These are phyloP conservation scores for Hypoxylon sp. DNA, from an alignment of 2,329 filamentous ascomycete genomes.

Conservation along the genomic window DNA sequence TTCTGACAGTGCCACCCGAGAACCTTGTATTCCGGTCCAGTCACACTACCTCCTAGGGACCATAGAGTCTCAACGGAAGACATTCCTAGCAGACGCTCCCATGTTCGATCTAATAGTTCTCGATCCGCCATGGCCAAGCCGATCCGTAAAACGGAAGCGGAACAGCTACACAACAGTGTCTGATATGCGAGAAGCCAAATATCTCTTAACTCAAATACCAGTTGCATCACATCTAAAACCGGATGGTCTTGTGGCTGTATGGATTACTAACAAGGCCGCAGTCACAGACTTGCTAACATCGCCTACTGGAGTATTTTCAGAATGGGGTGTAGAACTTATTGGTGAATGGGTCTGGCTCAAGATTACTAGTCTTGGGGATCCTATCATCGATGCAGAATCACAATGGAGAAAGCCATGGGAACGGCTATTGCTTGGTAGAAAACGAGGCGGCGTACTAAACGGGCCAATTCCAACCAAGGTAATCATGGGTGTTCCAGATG, in stretches of 20 bases:
- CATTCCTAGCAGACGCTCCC: slow-evolving; percentile 62
- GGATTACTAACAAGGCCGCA: slow-evolving; percentile 82
- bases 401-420: slow-evolving; percentile 84
- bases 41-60: slow-evolving; percentile 65
- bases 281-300: slow-evolving; percentile 69
- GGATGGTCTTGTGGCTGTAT: slow-evolving; percentile 76
- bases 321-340: slow-evolving; percentile 75
- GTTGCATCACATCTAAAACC: slow-evolving; percentile 67
- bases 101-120: slow-evolving; percentile 78
- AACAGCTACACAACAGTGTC: slow-evolving; percentile 65
- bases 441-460: slow-evolving; percentile 53
- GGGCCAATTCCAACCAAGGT: slow-evolving; percentile 66
- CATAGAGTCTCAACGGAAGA: slow-evolving; percentile 59
- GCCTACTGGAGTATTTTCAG: slow-evolving; percentile 71
- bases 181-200: slow-evolving; percentile 62
- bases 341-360: slow-evolving; percentile 88
- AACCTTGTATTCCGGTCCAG: slow-evolving; percentile 58
- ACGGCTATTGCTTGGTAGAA: slow-evolving; percentile 74
- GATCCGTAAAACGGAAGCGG: slow-evolving; percentile 75
- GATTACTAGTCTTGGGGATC: slow-evolving; percentile 74
- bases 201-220: slow-evolving; percentile 69
- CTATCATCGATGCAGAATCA: slow-evolving; percentile 72
- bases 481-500: slow-evolving; percentile 78
- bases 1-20: slow-evolving; percentile 10
- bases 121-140: slow-evolving; percentile 87